Conservation (phyloP, 805 yeast genomes). For the Candida boidinii region DNA sequence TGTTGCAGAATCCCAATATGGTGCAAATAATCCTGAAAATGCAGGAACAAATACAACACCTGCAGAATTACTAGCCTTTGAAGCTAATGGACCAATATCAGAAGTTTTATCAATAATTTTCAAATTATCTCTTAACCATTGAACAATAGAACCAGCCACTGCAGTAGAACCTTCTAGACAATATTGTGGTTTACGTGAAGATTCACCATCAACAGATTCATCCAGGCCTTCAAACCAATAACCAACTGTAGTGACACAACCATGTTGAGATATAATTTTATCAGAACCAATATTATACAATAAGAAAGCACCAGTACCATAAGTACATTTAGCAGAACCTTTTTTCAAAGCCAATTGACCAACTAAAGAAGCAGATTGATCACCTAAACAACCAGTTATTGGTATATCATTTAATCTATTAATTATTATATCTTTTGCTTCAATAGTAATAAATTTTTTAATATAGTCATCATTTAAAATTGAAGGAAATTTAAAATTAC, state of each 20-base stretch:
- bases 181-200: conserved; percentile 55
- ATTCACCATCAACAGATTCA: conserved; percentile 26
- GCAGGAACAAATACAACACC: conserved; percentile 96
- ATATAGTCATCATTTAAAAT: conserved; percentile 14
- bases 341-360: conserved; percentile 81
- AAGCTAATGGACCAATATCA: conserved; percentile 87
- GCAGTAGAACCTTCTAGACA: conserved; percentile 95
- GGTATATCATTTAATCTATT: conserved; percentile 53
- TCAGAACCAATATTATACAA: conserved; percentile 77
- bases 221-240: conserved; percentile 76
- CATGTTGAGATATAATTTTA: conserved; percentile 66
- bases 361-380: conserved; percentile 87
- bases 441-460: conserved; percentile 12
- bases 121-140: conserved; percentile 89
- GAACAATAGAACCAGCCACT: conserved; percentile 90
- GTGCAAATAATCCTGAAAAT: conserved; percentile 88
- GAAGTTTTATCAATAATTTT: conserved; percentile 72
- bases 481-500: conserved; percentile 58
- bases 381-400: conserved; percentile 86
- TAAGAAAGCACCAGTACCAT: conserved; percentile 92
- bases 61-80: conserved; percentile 71
- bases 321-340: conserved; percentile 91
- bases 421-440: conserved; percentile 40
- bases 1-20: conserved; percentile 91
- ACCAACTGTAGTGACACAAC: conserved; percentile 83